Conservation (phyloP, 805 yeast genomes). For the Yamadazyma endophytica region DNA sequence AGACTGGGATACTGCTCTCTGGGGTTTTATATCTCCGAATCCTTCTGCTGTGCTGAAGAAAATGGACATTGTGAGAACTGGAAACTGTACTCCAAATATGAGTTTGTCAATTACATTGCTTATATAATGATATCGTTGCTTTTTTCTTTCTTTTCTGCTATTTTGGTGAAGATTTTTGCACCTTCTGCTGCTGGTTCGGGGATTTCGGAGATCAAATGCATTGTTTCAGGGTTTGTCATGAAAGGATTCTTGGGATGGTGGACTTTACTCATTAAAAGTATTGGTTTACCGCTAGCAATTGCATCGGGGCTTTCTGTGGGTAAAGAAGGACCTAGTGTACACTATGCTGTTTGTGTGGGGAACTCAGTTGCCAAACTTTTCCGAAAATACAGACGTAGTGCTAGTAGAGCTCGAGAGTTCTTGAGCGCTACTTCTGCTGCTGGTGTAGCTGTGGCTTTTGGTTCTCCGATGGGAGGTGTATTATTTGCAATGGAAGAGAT, state of each 20-base stretch:
- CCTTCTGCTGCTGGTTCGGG: constrained; percentile 98
- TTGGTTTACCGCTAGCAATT: constrained; percentile 85
- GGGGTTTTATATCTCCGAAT: constrained; percentile 64
- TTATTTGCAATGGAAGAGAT: constrained; percentile 91
- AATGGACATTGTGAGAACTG: constrained; percentile 68
- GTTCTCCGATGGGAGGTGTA: constrained; percentile 95
- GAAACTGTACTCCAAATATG: constrained; percentile 57
- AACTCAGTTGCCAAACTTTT: constrained; percentile 62
- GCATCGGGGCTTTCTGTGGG: constrained; percentile 93
- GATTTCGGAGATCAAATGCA: constrained; percentile 92
- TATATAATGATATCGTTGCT: constrained; percentile 57
- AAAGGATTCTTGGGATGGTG: constrained; percentile 70
- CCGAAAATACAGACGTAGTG: constrained; percentile 39
- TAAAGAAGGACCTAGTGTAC: constrained; percentile 97
- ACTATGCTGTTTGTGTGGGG: constrained; percentile 97
- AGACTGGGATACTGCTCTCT: constrained; percentile 74
- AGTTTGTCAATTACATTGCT: constrained; percentile 46
- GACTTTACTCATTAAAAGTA: constrained; percentile 70
- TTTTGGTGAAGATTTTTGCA: constrained; percentile 65
- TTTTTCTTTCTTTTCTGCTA: constrained; percentile 64
- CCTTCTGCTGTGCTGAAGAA: constrained; percentile 65
- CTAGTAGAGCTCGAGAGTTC: constrained; percentile 50
- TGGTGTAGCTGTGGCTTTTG: constrained; percentile 98
- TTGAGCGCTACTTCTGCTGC: constrained; percentile 93
- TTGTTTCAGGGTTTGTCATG: constrained; percentile 83